Base-by-base conservation (phyloP, 805 yeast species). In the Kuraishia hungarica region DNA sequence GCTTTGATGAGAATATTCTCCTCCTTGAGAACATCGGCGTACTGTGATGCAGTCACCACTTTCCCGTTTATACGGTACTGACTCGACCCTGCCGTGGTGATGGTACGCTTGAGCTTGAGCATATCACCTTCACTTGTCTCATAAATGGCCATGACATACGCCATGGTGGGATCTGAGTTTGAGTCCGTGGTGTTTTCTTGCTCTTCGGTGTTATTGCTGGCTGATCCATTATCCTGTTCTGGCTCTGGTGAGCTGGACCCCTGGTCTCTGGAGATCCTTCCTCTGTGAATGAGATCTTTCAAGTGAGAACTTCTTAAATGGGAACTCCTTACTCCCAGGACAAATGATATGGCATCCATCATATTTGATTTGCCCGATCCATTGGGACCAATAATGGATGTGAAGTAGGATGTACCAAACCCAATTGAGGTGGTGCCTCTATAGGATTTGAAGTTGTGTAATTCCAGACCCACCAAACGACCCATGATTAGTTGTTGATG, bases 311-410 rank as follows among this genome's bases (percentile, higher is more conserved):
- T 89, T 62, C 99, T 79, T 56, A 94, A 74, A 55, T 88, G 92
- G 19, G 77, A 71, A 21, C 90, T 80, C 61, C 86, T 76, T 51
- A 93, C 83, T 24, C 99, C 99, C 43, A 94, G 76, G 8, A 93
- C 98, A 68, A 94, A 94, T 39, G 96, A 78, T 77, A 94, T 83
- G 4, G 97, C 96, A 70, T 94, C 99, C 50, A 94, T 76, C 56
- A 94, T 92, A 68, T 94, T 94, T 22, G 98, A 93, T 66, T 94
- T 94, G 5, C 99, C 99, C 13, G 97, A 87, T 8, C 99, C 99
- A 76, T 94, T 94, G n/a, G 98, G 98, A 1, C 99, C 99, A 56
- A 94, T 88, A 58, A 94, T 89, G 50, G 96, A 86, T 1, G 97
- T 89, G 73, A 94, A 94, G 57, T 79, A 76, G 0, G 92, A 81